phyloP scores from a whole-genome alignment of 2,329 filamentous ascomycete genomes.

The Cercospora canescens region DNA sequence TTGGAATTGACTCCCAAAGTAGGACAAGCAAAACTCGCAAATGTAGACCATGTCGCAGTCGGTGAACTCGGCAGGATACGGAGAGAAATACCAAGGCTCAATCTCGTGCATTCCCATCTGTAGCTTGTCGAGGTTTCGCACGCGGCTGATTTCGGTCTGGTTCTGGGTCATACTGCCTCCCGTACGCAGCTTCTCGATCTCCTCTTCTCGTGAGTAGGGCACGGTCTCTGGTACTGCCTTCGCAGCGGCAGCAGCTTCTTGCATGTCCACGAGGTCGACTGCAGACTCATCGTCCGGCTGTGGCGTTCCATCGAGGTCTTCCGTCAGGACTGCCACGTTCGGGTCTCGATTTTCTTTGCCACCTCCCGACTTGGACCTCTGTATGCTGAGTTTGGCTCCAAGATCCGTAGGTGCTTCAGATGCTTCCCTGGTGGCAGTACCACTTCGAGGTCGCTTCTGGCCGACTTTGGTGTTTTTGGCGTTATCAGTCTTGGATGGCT shows the following conservation, averaged over 20 bases:
- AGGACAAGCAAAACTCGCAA: constrained; percentile 94
- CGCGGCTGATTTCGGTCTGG: constrained; percentile 91
- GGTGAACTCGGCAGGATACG: constrained; percentile 86
- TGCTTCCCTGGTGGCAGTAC: constrained; percentile 44
- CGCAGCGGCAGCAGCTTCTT: constrained; percentile 52
- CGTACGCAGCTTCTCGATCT: constrained; percentile 93
- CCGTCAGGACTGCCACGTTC: constrained; percentile 44
- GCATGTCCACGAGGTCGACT: constrained; percentile 53
- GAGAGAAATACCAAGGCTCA: constrained; percentile 98
- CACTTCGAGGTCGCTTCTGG: constrained; percentile 48
- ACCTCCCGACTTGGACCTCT: constrained; percentile 51
- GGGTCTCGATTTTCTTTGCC: constrained; percentile 62
- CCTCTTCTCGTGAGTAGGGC: constrained; percentile 75
- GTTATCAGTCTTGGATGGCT: constrained; percentile 34
- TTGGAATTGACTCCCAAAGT: constrained; percentile 79
- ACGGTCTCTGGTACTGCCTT: constrained; percentile 53
- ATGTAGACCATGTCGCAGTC: constrained; percentile 91
- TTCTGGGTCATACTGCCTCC: constrained; percentile 99
- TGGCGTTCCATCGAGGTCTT: constrained; percentile 51
- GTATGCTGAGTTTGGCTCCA: constrained; percentile 53
- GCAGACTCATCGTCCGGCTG: constrained; percentile 54
- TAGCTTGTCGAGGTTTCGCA: constrained; percentile 89
- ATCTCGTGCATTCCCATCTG: constrained; percentile 92
- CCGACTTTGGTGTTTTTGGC: constrained; percentile 45
- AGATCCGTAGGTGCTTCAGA: constrained; percentile 45